Conservation (phyloP, 805 yeast genomes). For the Schwanniomyces polymorphus region DNA sequence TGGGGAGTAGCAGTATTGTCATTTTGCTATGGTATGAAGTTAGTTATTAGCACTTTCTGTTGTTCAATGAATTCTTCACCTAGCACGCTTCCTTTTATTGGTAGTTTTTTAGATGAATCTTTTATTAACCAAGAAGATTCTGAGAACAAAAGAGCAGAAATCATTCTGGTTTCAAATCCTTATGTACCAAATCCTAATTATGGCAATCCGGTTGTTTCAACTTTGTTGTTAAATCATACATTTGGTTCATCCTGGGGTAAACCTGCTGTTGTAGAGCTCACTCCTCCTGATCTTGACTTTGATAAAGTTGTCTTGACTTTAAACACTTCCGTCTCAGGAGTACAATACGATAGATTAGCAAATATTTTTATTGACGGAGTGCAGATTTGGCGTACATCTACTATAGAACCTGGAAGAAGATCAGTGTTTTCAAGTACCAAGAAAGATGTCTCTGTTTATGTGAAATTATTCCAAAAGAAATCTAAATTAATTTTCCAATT, state of each 20-base stretch:
- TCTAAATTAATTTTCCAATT: constrained; percentile 54
- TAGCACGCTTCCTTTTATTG: neutral
- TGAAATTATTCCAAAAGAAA: constrained; percentile 44
- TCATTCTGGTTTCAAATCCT: constrained; percentile 28
- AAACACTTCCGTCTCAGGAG: constrained; percentile 53
- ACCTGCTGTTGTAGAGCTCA: constrained; percentile 44
- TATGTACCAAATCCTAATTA: constrained; percentile 18
- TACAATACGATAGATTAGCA: constrained; percentile 66
- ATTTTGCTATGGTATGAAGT: neutral
- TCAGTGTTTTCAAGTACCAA: constrained; percentile 47
- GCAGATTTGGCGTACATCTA: constrained; percentile 82
- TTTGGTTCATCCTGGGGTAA: constrained; percentile 65
- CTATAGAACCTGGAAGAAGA: constrained; percentile 57
- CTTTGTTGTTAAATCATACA: constrained; percentile 41
- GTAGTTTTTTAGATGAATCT: neutral
- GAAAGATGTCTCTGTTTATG: constrained; percentile 66
- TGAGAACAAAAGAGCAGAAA: constrained; percentile 8
- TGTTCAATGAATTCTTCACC: neutral
- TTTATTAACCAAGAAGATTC: neutral
- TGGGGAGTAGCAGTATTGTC: neutral
- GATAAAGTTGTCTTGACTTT: constrained; percentile 55
- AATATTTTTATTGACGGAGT: constrained; percentile 61
- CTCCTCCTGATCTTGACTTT: constrained; percentile 45
- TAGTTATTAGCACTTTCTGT: neutral
- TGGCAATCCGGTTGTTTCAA: constrained; percentile 39